A percentile compares a stretch with the other conserved stretches of the same genome.
Evolutionary conservation across 2,329 filamentous ascomycete genomes (phyloP).

Genomic region (Penicillium carneum): DNA sequence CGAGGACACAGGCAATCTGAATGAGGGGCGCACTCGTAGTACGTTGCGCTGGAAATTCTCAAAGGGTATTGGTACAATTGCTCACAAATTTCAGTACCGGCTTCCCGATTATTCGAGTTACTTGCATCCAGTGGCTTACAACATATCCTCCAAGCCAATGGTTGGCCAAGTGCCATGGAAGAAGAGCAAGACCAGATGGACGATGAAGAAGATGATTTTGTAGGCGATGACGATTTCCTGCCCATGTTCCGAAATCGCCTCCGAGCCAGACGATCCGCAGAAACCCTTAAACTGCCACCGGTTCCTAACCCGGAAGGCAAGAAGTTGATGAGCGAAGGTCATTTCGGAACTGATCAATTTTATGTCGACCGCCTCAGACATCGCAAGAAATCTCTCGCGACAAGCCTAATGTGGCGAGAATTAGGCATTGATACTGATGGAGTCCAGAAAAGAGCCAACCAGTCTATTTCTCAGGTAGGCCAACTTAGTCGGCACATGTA

Average conservation of each 20-base stretch:
- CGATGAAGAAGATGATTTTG: constrained; percentile 37
- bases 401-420: constrained; percentile 80
- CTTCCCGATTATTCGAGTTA: constrained; percentile 60
- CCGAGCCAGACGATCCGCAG: constrained; percentile 54
- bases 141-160: constrained; percentile 56
- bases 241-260: constrained; percentile 53
- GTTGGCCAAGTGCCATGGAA: constrained; percentile 28
- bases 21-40: constrained; percentile 36
- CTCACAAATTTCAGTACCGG: constrained; percentile 40
- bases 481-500: not conserved
- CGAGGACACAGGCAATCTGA: constrained; percentile 47
- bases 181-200: constrained; percentile 22
- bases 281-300: constrained; percentile 72
- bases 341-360: constrained; percentile 75
- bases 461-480: constrained; percentile 71
- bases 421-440: constrained; percentile 71
- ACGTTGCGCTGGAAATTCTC: constrained; percentile 11
- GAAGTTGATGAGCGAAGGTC: constrained; percentile 80
- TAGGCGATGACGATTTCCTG: constrained; percentile 39
- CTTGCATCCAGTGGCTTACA: constrained; percentile 62
- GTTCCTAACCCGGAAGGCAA: constrained; percentile 79
- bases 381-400: constrained; percentile 67
- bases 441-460: constrained; percentile 66
- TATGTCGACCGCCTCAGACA: constrained; percentile 59
- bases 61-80: not conserved